Evolutionary conservation across 2,329 filamentous ascomycete genomes (phyloP), one percentile per base, ranked within the genome.

Genomic region (Graphiopsis chlorocephala): DNA sequence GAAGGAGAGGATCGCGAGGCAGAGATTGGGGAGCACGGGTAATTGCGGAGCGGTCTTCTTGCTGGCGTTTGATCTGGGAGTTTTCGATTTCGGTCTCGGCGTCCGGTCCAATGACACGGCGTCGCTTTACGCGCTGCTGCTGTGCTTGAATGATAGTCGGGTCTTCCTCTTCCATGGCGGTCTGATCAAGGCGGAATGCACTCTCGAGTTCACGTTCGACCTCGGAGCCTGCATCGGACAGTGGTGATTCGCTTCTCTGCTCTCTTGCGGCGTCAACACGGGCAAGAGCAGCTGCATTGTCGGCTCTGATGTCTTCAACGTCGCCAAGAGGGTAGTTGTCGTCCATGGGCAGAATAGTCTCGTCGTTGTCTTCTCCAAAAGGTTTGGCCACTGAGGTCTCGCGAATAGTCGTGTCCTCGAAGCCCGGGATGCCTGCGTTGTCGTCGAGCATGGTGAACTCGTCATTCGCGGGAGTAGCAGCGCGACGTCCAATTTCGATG

Each of bases 401-500:
- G 25, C 47, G 66, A 33, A 74, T 66, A 28, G 73, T 75, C 11
- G 71, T 70, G 66, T 75, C 73, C 12, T 71, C 72, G 64, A 80
- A 66, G 17, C 73, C 76, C 62, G 86, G 83, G 29, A 86, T 74
- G 50, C 81, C 82, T 35, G 88, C 76, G 64, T 82, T 83, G 58
- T 84, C 83, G 45, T 91, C 79, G 62, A 82, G 81, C 64, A 82
- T 79, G 29, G 82, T 75, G 79, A 82, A 68, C 78, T 91, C 23
- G 89, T 87, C 82, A 53, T 86, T 84, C 26, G 70, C 67, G 5
- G 73, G 70, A 17, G 86, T 83, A 4, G 91, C 88, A 23, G 91
- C 93, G 70, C 96, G 90, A 88, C 94, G 90, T 73, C 94, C 95
- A 71, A 92, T 84, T 88, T 99, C 95, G 65, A 97, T 88, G 72